phyloP scores from a whole-genome alignment of 345 rosid species.

The Viola odorata region DNA sequence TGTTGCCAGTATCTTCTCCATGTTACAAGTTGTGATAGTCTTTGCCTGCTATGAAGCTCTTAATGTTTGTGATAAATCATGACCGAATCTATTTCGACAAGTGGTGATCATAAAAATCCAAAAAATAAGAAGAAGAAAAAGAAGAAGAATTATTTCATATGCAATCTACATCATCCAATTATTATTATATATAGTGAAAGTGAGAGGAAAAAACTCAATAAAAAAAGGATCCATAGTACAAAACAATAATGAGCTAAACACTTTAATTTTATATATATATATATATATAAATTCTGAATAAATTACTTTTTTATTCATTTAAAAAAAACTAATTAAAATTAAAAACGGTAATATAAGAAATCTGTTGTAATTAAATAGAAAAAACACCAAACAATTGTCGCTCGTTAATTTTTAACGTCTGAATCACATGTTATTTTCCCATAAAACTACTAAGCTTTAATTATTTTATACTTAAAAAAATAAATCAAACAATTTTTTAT shows the following conservation, averaged over 20 bases:
- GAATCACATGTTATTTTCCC: no score
- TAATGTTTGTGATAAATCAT: background rate
- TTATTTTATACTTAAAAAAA: no score
- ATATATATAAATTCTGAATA: background rate
- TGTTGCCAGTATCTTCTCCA: no score
- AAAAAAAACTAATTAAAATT: background rate
- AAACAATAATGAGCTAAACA: no score
- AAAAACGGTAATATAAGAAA: background rate
- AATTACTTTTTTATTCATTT: background rate
- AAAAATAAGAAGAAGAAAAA: background rate
- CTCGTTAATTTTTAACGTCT: no score
- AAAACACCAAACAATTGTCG: no score
- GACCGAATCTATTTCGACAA: background rate
- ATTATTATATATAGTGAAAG: background rate
- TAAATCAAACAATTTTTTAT: no score
- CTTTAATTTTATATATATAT: background rate
- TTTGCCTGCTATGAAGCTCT: background rate
- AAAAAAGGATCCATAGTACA: background rate
- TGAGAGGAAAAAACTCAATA: background rate
- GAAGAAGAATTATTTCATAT: background rate
- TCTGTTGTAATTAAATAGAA: background rate
- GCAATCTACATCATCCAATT: background rate
- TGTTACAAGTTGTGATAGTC: background rate
- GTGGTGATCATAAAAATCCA: background rate
- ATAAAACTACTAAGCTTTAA: no score